Conservation (phyloP, 176 grass and related monocot species). For the Juncus inflexus region DNA sequence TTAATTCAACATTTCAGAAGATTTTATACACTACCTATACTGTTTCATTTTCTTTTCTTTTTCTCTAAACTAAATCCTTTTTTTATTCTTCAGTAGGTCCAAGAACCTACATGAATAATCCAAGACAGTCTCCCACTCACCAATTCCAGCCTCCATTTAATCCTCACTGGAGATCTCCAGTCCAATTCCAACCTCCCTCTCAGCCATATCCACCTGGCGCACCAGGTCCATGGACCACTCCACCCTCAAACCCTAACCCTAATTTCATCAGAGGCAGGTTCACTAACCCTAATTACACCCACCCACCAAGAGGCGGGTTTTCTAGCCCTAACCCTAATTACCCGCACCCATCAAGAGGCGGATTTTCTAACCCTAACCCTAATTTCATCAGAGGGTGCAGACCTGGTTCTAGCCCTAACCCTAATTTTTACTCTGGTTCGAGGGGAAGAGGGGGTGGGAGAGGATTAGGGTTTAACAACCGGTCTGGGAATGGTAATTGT, state of each 20-base stretch:
- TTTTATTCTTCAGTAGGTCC: conserved; percentile 7
- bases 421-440: conserved; percentile 17
- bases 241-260: background rate
- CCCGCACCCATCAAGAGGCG: background rate
- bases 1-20: too few species aligned
- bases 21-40: too few species aligned
- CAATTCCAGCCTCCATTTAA: conserved; percentile 5
- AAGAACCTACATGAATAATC: background rate
- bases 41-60: too few species aligned
- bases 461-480: conserved; percentile 13
- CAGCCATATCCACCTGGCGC: background rate
- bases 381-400: conserved; percentile 1
- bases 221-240: conserved; percentile 3
- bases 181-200: conserved; percentile 7
- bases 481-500: background rate
- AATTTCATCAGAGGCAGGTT: too few species aligned
- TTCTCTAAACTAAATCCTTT: background rate
- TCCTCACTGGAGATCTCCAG: conserved; percentile 13
- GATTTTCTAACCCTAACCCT: conserved; percentile 10
- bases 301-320: background rate
- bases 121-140: conserved; percentile 6
- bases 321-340: background rate
- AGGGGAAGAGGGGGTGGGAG: conserved; percentile 18
- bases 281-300: background rate
- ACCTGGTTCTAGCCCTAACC: conserved; percentile 15